Conservation (phyloP, 2,329 filamentous ascomycete species). For the Colletotrichum somersetense region DNA sequence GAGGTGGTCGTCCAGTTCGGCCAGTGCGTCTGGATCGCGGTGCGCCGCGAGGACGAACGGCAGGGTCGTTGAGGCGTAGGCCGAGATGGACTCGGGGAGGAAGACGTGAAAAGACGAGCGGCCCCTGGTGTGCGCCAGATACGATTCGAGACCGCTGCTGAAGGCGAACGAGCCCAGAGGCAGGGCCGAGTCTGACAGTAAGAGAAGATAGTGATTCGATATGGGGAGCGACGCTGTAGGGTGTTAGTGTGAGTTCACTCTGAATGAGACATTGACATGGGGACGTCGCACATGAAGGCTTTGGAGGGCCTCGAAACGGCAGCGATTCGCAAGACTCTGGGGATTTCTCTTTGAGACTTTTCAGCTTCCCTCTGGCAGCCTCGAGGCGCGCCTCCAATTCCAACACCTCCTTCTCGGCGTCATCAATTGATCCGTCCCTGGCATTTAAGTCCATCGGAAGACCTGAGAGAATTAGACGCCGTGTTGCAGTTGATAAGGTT, state of each 20-base stretch:
- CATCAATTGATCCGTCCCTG: constrained; percentile 43
- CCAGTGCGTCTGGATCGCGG: constrained; percentile 63
- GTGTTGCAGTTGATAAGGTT: constrained; percentile 38
- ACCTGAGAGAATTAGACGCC: neutral
- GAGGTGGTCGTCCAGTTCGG: constrained; percentile 77
- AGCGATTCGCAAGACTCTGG: constrained; percentile 31
- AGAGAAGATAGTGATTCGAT: constrained; percentile 74
- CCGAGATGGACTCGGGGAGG: constrained; percentile 76
- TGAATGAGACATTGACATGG: constrained; percentile 43
- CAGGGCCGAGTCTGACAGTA: constrained; percentile 84
- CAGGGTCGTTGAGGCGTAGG: constrained; percentile 78
- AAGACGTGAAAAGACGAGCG: constrained; percentile 72
- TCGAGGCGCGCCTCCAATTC: constrained; percentile 68
- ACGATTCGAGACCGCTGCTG: constrained; percentile 85
- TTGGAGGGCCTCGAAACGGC: constrained; percentile 11
- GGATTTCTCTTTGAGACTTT: constrained; percentile 52
- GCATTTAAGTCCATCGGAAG: constrained; percentile 45
- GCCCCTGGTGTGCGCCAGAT: constrained; percentile 74
- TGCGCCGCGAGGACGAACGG: constrained; percentile 81
- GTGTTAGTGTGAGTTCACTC: constrained; percentile 25
- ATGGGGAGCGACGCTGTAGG: constrained; percentile 19
- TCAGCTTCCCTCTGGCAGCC: constrained; percentile 60
- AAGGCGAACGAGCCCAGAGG: constrained; percentile 91
- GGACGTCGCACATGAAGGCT: constrained; percentile 43
- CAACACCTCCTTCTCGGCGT: constrained; percentile 66